These are phyloP conservation scores for Crucihimalaya himalaica DNA, from an alignment of 345 rosid genomes.

Conservation along the genomic window DNA sequence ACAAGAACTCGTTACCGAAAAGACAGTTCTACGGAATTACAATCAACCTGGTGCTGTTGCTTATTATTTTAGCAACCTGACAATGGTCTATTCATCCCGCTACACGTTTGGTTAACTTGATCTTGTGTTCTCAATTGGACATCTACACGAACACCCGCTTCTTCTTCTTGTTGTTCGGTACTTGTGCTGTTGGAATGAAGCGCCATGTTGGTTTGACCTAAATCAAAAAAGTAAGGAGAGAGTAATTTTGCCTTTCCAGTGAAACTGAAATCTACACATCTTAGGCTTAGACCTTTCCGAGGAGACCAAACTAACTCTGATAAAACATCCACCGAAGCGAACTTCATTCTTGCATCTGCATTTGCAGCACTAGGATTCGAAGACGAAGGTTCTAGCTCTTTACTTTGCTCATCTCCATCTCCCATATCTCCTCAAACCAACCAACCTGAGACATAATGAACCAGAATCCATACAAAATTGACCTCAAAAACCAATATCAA, in stretches of 20 bases:
- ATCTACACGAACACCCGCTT: constrained; percentile 18
- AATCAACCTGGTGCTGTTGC: background rate
- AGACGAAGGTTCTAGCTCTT: constrained; percentile 38
- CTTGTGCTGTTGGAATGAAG: constrained; percentile 37
- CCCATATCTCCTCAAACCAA: constrained; percentile 51
- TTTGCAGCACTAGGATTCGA: constrained; percentile 61
- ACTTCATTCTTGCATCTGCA: constrained; percentile 60
- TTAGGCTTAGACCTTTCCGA: constrained; percentile 67
- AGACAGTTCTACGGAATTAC: background rate
- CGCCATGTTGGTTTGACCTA: constrained; percentile 44
- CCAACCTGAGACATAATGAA: constrained; percentile 24
- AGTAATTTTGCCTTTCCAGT: constrained; percentile 38
- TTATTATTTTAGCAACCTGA: constrained; percentile 13
- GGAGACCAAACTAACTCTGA: constrained; percentile 97
- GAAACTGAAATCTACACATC: constrained; percentile 72
- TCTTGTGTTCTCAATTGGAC: constrained; percentile 35
- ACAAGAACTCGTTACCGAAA: constrained; percentile 8
- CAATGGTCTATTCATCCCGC: constrained; percentile 35
- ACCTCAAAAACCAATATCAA: background rate
- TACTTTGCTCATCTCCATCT: constrained; percentile 46
- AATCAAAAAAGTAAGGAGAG: constrained; percentile 45
- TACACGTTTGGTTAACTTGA: constrained; percentile 33
- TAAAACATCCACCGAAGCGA: constrained; percentile 57
- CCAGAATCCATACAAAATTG: constrained; percentile 6
- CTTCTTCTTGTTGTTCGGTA: background rate